A percentile compares a stretch with the other conserved stretches of the same genome.
These are phyloP conservation scores for Metarhizium humberi DNA, from an alignment of 2,329 filamentous ascomycete species.

Conservation along the genomic window DNA sequence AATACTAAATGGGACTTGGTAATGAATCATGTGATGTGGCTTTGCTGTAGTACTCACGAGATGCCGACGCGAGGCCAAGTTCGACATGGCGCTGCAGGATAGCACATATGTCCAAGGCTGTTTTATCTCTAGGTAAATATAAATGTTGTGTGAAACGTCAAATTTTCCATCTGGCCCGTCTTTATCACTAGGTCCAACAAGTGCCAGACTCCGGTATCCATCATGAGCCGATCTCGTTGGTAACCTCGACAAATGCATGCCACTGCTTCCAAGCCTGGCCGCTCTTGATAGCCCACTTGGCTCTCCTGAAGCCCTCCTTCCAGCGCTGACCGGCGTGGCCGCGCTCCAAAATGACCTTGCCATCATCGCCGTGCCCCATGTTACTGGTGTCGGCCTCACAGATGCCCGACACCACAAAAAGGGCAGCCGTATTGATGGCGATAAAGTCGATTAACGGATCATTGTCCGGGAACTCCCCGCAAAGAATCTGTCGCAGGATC, in stretches of 20 bases:
- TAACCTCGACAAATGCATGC: conserved; percentile 74
- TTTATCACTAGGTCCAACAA: background rate
- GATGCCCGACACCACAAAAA: conserved; percentile 77
- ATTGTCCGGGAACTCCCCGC: conserved; percentile 61
- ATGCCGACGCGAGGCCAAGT: no score
- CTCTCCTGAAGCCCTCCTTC: conserved; percentile 88
- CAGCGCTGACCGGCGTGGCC: conserved; percentile 82
- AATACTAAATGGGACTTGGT: no score
- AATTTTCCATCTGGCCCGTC: background rate
- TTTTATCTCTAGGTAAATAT: no score
- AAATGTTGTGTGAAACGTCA: no score
- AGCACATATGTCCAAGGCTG: no score
- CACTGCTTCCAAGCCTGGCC: conserved; percentile 80
- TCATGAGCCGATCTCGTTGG: conserved; percentile 41
- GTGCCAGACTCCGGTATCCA: background rate
- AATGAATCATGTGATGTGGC: no score
- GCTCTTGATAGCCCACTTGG: conserved; percentile 79
- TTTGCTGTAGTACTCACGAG: no score
- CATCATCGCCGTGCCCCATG: conserved; percentile 75
- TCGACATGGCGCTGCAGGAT: no score
- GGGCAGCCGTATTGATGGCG: conserved; percentile 81
- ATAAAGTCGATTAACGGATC: conserved; percentile 90
- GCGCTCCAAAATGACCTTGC: conserved; percentile 68
- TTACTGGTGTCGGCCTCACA: conserved; percentile 74
- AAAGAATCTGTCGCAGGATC: conserved; percentile 70